Evolutionary conservation across 2,329 filamentous ascomycete species (phyloP).

Genomic region (Cyclaneusma minus): DNA sequence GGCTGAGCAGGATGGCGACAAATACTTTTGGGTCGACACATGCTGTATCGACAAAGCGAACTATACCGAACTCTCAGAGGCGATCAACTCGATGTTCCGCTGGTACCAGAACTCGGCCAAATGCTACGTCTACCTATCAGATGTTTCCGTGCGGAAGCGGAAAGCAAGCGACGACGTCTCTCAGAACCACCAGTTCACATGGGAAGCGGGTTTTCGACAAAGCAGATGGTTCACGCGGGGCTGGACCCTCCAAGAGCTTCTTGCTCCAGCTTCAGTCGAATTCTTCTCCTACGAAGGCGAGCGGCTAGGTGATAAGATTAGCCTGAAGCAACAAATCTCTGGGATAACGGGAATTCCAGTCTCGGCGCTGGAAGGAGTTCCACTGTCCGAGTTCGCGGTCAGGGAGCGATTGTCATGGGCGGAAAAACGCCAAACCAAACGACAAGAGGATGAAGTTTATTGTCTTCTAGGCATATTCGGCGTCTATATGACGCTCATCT

Average conservation of each 20-base stretch:
- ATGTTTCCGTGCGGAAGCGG: conserved; percentile 3
- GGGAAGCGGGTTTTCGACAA: conserved; percentile 5
- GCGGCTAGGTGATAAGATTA: conserved; percentile 6
- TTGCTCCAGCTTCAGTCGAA: conserved; percentile 7
- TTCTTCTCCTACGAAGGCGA: conserved; percentile 7
- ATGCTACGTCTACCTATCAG: conserved; percentile 10
- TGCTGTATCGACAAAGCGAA: conserved; percentile 9
- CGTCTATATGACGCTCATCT: conserved; percentile 27
- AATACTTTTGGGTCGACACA: conserved; percentile 9
- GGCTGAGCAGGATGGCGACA: conserved; percentile 5
- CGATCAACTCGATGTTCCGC: conserved; percentile 13
- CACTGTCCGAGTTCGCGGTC: conserved; percentile 5
- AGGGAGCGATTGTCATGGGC: conserved; percentile 23
- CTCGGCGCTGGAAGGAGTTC: conserved; percentile 8
- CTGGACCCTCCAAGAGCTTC: conserved; percentile 11
- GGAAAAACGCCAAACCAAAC: conserved; percentile 17
- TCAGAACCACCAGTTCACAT: conserved; percentile 3
- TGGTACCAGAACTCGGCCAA: conserved; percentile 10
- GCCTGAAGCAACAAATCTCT: conserved; percentile 12
- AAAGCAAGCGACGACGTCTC: neutral
- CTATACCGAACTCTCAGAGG: conserved; percentile 7
- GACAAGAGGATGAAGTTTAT: conserved; percentile 27
- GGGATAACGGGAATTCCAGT: conserved; percentile 15
- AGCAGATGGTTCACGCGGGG: conserved; percentile 11
- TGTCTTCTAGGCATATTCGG: conserved; percentile 27